Evolutionary conservation across 1,139 yeast species (phyloP).

Genomic region (Yamadazyma conglobata): DNA sequence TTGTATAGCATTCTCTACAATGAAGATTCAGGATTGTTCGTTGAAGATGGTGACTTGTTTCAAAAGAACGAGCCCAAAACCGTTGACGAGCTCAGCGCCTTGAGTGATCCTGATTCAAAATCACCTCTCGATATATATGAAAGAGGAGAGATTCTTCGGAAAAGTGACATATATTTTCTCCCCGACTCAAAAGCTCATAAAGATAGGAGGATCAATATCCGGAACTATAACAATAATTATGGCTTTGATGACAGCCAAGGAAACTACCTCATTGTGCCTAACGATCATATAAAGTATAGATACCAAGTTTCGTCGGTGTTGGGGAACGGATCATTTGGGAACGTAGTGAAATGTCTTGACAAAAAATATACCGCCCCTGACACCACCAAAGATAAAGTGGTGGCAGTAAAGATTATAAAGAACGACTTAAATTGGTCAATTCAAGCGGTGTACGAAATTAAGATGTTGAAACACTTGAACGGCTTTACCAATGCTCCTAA

Average conservation of each 20-base stretch:
- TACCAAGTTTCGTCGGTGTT: constrained; percentile 58
- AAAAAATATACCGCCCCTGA: constrained; percentile 45
- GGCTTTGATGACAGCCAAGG: constrained; percentile 74
- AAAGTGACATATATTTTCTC: constrained; percentile 37
- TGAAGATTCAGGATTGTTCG: constrained; percentile 23
- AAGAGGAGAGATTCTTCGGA: constrained; percentile 48
- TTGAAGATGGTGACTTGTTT: constrained; percentile 9
- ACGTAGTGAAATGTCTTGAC: constrained; percentile 68
- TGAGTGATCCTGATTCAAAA: constrained; percentile 4
- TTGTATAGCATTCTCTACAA: constrained; percentile 19
- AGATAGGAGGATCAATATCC: constrained; percentile 35
- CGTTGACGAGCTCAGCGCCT: constrained; percentile 2
- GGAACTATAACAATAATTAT: constrained; percentile 47
- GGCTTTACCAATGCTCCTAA: constrained; percentile 9
- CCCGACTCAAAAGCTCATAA: constrained; percentile 17
- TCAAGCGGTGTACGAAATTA: constrained; percentile 78
- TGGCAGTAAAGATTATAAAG: constrained; percentile 75
- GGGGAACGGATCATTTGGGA: constrained; percentile 86
- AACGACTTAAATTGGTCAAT: constrained; percentile 71
- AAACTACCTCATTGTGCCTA: constrained; percentile 52
- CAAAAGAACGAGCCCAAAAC: constrained; percentile 6
- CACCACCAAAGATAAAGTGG: constrained; percentile 25
- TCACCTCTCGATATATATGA: constrained; percentile 43
- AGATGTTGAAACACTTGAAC: constrained; percentile 52
- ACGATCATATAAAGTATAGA: constrained; percentile 77